A percentile compares a stretch with the other conserved stretches of the same genome.
Evolutionary conservation across 129 eudicot species (phyloP).

Genomic region (Helianthus annuus): DNA sequence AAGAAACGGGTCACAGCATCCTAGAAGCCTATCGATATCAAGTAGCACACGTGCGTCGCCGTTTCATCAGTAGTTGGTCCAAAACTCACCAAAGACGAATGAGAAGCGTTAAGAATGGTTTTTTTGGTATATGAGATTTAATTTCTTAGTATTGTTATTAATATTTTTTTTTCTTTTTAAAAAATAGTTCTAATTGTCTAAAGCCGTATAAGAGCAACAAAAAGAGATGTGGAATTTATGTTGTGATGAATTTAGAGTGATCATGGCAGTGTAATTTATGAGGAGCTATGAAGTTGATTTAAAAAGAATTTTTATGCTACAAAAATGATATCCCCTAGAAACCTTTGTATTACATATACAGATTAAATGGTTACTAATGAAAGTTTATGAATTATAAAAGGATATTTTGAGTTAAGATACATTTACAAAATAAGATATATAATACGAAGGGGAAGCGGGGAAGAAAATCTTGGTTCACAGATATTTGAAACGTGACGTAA

Average conservation of each 20-base stretch:
- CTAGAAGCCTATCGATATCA: conserved; percentile 87
- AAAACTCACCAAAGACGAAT: conserved; percentile 74
- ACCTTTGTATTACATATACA: too few species aligned
- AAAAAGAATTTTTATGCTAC: conserved; percentile 18
- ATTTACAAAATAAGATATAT: too few species aligned
- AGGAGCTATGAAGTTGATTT: conserved; percentile 29
- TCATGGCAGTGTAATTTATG: conserved; percentile 39
- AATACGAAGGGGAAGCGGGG: too few species aligned
- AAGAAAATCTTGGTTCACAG: too few species aligned
- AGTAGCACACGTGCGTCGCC: conserved; percentile 84
- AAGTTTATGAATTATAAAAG: too few species aligned
- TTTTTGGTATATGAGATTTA: conserved; percentile 21
- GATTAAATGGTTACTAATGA: too few species aligned
- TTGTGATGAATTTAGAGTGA: conserved; percentile 28
- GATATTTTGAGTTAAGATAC: too few species aligned
- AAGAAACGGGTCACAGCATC: conserved; percentile 74
- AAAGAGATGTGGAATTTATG: conserved; percentile 35
- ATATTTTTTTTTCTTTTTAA: background rate
- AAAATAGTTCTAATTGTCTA: conserved; percentile 32
- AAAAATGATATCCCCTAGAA: background rate
- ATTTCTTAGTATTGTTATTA: conserved; percentile 27
- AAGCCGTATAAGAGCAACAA: conserved; percentile 37
- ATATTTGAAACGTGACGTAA: too few species aligned
- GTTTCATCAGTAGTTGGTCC: conserved; percentile 59
- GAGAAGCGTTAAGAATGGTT: conserved; percentile 45